Evolutionary conservation across 352 stramenopile species (phyloP).

Genomic region (Pythium folliculosum): DNA sequence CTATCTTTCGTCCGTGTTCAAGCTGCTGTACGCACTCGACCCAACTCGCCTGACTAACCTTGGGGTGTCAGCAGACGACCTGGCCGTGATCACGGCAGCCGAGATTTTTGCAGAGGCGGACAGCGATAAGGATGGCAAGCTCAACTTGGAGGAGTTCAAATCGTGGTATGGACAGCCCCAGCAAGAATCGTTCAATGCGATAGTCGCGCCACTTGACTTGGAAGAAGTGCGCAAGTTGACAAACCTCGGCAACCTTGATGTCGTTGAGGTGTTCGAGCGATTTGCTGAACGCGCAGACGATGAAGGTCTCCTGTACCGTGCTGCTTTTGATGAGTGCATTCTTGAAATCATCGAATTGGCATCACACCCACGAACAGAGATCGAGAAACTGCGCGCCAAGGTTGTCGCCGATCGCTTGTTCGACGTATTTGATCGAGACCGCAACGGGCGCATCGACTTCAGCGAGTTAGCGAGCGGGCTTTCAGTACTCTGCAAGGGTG

Average conservation of each 20-base stretch:
- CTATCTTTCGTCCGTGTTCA: slow-evolving; percentile 87
- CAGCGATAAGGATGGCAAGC: slow-evolving; percentile 78
- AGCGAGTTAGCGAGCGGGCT: slow-evolving; percentile 85
- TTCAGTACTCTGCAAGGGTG: slow-evolving; percentile 83
- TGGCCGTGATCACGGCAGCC: slow-evolving; percentile 64
- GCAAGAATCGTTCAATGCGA: slow-evolving; percentile 69
- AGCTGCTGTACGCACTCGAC: slow-evolving; percentile 73
- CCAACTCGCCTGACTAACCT: slow-evolving; percentile 61
- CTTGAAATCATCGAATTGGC: slow-evolving; percentile 70
- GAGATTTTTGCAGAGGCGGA: slow-evolving; percentile 90
- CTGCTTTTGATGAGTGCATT: slow-evolving; percentile 77
- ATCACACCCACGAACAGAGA: slow-evolving; percentile 61
- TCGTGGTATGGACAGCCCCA: slow-evolving; percentile 78
- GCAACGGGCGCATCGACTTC: slow-evolving; percentile 81
- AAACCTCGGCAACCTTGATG: slow-evolving; percentile 78
- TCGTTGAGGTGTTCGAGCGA: slow-evolving; percentile 85
- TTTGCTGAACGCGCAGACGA: slow-evolving; percentile 76
- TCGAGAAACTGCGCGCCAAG: slow-evolving; percentile 64
- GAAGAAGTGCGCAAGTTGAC: slow-evolving; percentile 85
- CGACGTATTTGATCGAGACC: slow-evolving; percentile 78
- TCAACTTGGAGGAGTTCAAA: slow-evolving; percentile 86
- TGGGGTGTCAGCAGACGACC: slow-evolving; percentile 52
- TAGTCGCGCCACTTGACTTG: slow-evolving; percentile 69
- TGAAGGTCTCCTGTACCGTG: slow-evolving; percentile 56
- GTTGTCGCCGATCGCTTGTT: slow-evolving; percentile 78